Conservation (phyloP, 371 early-diverging fungal species). For the Lichtheimia ramosa region DNA sequence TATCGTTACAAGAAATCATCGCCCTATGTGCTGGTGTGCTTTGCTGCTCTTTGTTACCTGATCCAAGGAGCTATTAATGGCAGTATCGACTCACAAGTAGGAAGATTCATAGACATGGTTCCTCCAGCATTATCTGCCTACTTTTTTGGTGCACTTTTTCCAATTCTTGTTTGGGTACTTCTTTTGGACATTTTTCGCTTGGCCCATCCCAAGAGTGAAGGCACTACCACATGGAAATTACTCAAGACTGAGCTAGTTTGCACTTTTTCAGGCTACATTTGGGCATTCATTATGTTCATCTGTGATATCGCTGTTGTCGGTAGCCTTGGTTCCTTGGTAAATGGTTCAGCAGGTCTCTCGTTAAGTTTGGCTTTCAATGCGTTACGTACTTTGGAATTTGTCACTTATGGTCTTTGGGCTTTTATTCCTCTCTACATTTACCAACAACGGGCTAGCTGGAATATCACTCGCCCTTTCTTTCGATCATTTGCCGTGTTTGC, state of each 20-base stretch:
- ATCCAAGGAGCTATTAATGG: not conserved
- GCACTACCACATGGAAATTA: not conserved
- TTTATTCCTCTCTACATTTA: not conserved
- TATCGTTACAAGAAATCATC: not conserved
- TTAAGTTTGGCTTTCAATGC: not conserved
- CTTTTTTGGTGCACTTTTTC: slow-evolving; percentile 1
- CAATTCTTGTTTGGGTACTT: not conserved
- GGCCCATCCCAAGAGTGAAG: not conserved
- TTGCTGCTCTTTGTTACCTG: not conserved
- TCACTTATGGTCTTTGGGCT: slow-evolving; percentile 6
- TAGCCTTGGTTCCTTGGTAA: not conserved
- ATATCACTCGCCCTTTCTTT: not conserved
- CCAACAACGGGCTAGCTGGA: not conserved
- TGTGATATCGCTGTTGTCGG: not conserved
- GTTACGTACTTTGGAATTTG: not conserved
- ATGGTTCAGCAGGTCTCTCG: not conserved
- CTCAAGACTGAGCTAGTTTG: not conserved
- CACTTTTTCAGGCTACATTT: not conserved
- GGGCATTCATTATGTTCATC: slow-evolving; percentile 1
- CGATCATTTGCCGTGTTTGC: not conserved
- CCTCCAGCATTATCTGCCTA: not conserved
- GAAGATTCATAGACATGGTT: not conserved
- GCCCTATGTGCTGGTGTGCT: not conserved
- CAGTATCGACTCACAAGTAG: not conserved
- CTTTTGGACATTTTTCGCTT: not conserved